Evolutionary conservation across 805 yeast species (phyloP), one percentile per base, ranked within the genome.

Genomic region (Sugiyamaella valdiviana): DNA sequence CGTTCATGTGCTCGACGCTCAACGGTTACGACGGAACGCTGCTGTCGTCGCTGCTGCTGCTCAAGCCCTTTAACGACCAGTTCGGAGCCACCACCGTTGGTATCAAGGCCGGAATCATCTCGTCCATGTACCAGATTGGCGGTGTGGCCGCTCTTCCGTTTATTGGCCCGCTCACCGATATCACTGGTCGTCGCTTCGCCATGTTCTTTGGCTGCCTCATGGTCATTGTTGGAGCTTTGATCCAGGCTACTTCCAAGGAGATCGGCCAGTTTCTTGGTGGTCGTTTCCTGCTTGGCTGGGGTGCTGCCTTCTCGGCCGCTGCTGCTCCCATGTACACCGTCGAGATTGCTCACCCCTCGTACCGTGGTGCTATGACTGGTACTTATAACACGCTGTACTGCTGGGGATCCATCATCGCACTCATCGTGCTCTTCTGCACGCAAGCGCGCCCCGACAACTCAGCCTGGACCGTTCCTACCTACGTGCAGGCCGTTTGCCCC

Each of bases 281-380:
- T 16, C 19, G 51, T 2, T 48, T 48, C 24, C 32, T 48, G 15
- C 44, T 48, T 10, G 51, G 51, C 3, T 48, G 44, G 44, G 51
- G 51, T 17, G 44, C 24, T 12, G n/a, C 43, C 16, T 17, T 48
- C 26, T 15, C 51, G 2, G 32, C 47, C 4, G 7, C 51, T 21
- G 46, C 51, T 19, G 51, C 39, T 14, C 51, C 51, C 10, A 39
- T 29, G 44, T 48, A 37, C 21, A 43, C 44, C 22, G 50, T 46
- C n/a, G 46, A 49, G 22, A n/a, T 46, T 29, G 16, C 50, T 15
- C 50, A 45, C 26, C 50, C 50, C 36, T 20, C 32, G n/a, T 38
- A 43, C 36, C 36, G 51, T 43, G 59, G 58, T 21, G 48, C 49
- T 9, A 17, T 56, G 35, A 49, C 59, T n/a, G 59, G 53, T 14